Base-by-base conservation (phyloP, 805 yeast species). In the Wickerhamomyces bisporus region DNA sequence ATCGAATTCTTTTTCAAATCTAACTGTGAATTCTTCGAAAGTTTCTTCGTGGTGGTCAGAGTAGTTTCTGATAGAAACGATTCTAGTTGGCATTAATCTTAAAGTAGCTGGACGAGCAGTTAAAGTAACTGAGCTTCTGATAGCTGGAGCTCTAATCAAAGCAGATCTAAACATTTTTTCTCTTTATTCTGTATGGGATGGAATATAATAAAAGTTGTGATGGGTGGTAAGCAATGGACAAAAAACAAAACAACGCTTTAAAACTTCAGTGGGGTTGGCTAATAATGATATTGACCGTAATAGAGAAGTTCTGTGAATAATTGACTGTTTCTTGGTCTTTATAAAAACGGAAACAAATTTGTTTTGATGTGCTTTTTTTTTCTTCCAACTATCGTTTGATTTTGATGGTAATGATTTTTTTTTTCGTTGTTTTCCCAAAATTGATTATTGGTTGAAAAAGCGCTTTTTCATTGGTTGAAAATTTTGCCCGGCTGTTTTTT, bases 1-100 rank as follows among this genome's bases (percentile, higher is more conserved):
- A 54, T 93, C 97, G 58, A 93, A 93, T 64, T 93, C 97, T 70
- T 87, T 85, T 72, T 87, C 96, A 71, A 78, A 86, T 78, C 89
- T 80, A 47, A 59, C 52, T 42, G 95, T 86, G 75, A 87, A 88
- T 71, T 89, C 96, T 70, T 88, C 97, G 51, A 86, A 89, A 38
- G 95, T 79, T 71, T 88, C 97, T 63, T 86, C 95, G 61, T 86
- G 94, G 52, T 72, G 81, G 41, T 70, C 75, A 38, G 95, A 83
- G 75, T 85, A 88, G 56, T 71, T 71, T 78, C 96, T 79, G 42
- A 67, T 52, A 30, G 62, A 59, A 19, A 44, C 26, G 36, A 46
- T 30, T 40, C 46, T 43, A 31, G 40, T 32, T 31, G 47, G 44
- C 34, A 37, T 28, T 33, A 40, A 18, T 38, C 44, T 42, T 27